Base-by-base conservation (phyloP, 345 rosid species). In the Kernera saxatilis region DNA sequence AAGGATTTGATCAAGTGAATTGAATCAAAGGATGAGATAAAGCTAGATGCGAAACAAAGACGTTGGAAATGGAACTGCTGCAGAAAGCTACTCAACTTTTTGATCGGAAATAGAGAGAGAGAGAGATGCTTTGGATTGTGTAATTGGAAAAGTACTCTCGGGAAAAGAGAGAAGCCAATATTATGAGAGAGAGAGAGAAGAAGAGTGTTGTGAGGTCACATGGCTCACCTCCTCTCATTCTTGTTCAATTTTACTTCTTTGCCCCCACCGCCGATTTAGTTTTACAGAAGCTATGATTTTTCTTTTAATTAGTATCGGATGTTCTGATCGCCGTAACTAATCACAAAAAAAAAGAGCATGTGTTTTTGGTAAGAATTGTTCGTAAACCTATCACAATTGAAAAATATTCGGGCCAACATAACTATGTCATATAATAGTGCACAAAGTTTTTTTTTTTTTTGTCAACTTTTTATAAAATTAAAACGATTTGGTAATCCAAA, bases 161-260 rank as follows among this genome's bases (percentile, higher is more conserved):
- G 84, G 83, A 82, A 77, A 65, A 64, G 76, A 64, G 58, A 64
- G 59, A 55, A 72, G 43, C 52, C 71, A 73, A 45, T 59, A 55
- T 55, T 9, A 73, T 39, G 36, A 55, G 68, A 43, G 62, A 48
- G 82, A 82, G 81, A 73, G 39, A 68, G 63, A 66, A 56, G 36
- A 37, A 73, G 65, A 26, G 26, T 43, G 27, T 78, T 63, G 75
- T 63, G 74, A 60, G 65, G 81, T 90, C 93, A 87, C 88, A 86
- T 81, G 90, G 86, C 58, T 73, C 59, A 77, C 76, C 85, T 81
- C 76, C 82, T 80, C 82, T 39, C 51, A 36, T 35, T 45, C 27
- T 64, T 55, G 23, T 45, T 64, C 33, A 25, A 4, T 7, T 64
- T 69, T 46, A 73, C 71, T 3, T 54, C 25, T 45, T 36, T 73